Evolutionary conservation across 768 basidiomycete species (phyloP), one percentile per base, ranked within the genome.

Genomic region (Mycena floridula): DNA sequence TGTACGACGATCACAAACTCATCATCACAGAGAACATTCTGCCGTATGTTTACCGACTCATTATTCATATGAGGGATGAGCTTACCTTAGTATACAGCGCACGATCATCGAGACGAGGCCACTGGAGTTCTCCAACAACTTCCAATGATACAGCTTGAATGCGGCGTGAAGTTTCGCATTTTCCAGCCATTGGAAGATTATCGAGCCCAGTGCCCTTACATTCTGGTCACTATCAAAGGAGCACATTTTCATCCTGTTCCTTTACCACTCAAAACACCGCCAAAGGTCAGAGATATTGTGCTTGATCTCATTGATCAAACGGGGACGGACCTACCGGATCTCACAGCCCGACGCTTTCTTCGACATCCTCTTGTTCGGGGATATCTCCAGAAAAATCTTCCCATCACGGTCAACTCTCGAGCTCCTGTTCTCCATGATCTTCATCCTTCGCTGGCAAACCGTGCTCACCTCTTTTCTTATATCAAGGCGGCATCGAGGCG

Each of bases 1-100:
- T 61, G 56, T 44, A 37, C 43, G 7, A 54, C 52, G 3, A 38
- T 58, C 3, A 22, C 46, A 21, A 59, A 59, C 41, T 37, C 36
- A 12, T 51, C 49, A 4, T 40, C 50, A 7, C 50, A 54, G 39
- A 40, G 42, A 25, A 23, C 37, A 16, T 40, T n/a, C 37, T 59
- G 57, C 40, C 50, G 52, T 59, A 43, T 26, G 56, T 54, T 13
- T 40, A 16, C 26, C 13, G 22, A n/a, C 11, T 24, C 23, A 24
- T 15, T 22, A 13, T 30, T 24, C 11, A 18, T 5, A 35, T 24
- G 20, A 16, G 16, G 15, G 13, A 20, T 18, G 24, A 21, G 12
- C 1, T 9, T 37, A 21, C 24, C 24, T 25, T 3, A 7, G 5
- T 25, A 25, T 25, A 24, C 16, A 45, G 52, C 49, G 0, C 44